Percentiles rank a stretch among this genome's conserved stretches.
Evolutionary conservation across 225 moss, liverwort and hornwort genomes (phyloP).

Genomic region (Sphagnum contortum): DNA sequence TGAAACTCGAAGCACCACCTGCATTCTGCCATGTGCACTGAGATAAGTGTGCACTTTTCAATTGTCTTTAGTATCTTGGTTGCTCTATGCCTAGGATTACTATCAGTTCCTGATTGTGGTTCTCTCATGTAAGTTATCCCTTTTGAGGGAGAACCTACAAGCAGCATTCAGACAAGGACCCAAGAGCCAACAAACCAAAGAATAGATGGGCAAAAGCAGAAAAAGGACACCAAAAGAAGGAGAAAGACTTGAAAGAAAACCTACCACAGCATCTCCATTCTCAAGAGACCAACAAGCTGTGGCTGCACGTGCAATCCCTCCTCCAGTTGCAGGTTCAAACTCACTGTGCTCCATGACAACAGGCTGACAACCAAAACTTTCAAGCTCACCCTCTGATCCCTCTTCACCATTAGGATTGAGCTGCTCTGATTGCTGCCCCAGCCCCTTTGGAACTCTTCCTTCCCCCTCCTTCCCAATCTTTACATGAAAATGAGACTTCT

Average conservation of each 20-base stretch:
- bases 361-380: slow-evolving; percentile 56
- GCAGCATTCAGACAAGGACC: too few species aligned
- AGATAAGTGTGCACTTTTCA: too few species aligned
- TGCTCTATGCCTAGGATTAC: too few species aligned
- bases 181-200: too few species aligned
- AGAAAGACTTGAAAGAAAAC: slow-evolving; percentile 10
- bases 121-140: too few species aligned
- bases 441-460: slow-evolving; percentile 17
- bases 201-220: too few species aligned
- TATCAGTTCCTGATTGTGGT: too few species aligned
- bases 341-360: slow-evolving; percentile 63
- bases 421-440: slow-evolving; percentile 15
- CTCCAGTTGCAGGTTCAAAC: slow-evolving; percentile 75
- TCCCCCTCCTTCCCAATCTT: slow-evolving; percentile 43
- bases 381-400: slow-evolving; percentile 26
- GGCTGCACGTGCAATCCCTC: slow-evolving; percentile 81
- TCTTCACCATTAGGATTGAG: slow-evolving; percentile 26
- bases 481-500: slow-evolving; percentile 81
- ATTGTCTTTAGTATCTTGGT: too few species aligned
- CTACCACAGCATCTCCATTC: slow-evolving; percentile 94
- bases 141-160: too few species aligned
- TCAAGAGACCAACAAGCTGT: slow-evolving; percentile 69
- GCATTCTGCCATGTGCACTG: slow-evolving; percentile 70
- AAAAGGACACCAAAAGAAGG: too few species aligned
- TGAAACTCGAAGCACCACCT: slow-evolving; percentile 91